Base-by-base conservation (phyloP, 805 yeast species). In the Ogataea nonfermentans region DNA sequence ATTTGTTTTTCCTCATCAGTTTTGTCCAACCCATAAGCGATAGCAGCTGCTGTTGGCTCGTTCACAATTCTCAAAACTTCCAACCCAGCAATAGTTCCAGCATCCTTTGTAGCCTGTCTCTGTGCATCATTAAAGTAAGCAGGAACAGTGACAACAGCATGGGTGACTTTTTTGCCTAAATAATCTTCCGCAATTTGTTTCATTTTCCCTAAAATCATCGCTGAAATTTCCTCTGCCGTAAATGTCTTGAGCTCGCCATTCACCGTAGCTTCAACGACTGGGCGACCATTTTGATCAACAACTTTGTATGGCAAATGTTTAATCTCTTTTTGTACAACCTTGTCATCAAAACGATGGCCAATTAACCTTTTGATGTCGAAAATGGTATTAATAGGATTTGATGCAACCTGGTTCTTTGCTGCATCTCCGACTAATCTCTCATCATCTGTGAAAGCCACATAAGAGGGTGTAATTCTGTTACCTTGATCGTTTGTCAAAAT, bases 401-500 rank as follows among this genome's bases (percentile, higher is more conserved):
- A 85, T 52, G 97, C 96, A 41, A 96, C 96, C 73, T 91, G 97
- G 70, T 91, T 90, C 81, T 91, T 91, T 46, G 97, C 98, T 55
- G 97, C 95, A 70, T 89, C 96, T 68, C 96, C 96, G 56, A 89
- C 89, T 59, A 89, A 76, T 72, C 96, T 84, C 73, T 91, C 98
- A 28, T 90, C 77, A 62, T 88, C 96, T 22, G 95, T 88, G 79
- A 90, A 90, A 37, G 95, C 96, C 48, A 91, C 97, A 65, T 85
- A 90, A 24, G 97, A 89, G 25, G 97, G 97, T 13, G 97, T 90
- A 48, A 95, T 91, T 76, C 97, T 85, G 78, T 91, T 90, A 75
- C 98, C 98, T 73, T 91, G 97, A 67, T 90, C 96, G 63, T 90
- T 90, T 57, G 97, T 96, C 59, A 90, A 80, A 61, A 90, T 90